Evolutionary conservation across 352 stramenopile species (phyloP), one percentile per base, ranked within the genome.

Genomic region (Pythium dissotocum): DNA sequence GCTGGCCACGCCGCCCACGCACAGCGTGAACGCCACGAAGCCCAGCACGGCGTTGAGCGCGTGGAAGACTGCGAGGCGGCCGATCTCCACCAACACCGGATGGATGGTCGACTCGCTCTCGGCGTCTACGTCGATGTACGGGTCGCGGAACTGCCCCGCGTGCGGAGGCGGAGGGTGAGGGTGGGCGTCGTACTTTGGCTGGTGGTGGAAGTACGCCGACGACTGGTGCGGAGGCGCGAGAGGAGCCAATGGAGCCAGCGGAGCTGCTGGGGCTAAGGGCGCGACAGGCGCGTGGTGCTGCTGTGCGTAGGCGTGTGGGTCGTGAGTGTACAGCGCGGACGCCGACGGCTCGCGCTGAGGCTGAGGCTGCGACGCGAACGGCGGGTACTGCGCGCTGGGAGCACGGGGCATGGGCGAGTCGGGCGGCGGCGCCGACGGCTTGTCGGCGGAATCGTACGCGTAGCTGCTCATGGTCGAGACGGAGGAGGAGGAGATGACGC

Each of bases 361-460:
- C n/a, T 59, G 18, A 16, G 16, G 36, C 24, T 44, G 61, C 21
- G 10, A 6, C 18, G 28, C 52, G 52, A 24, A 40, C 52, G 52
- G 12, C 36, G 52, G 52, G 32, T 58, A 44, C 52, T 58, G 30
- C 30, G 32, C 52, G 28, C 32, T 44, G 24, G 52, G n/a, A 32
- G 24, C 10, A 9, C 26, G 53, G 5, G 24, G 53, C 62, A 56
- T 48, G 28, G 62, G 40, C 53, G 62, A 68, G 53, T 70, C 63
- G 14, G 62, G 42, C 0, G 63, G 63, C 46, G 63, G 63, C 48
- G 63, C 63, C 55, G 63, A 64, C 26, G 55, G 56, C 63, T 64
- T 63, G 14, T 62, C 63, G 28, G 63, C 55, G 13, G 33, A 32
- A 32, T 63, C 54, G 42, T 58, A 69, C 28, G 51, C 28, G 49